phyloP scores from a whole-genome alignment of 306 rosid species.

The Gillenia trifoliata region DNA sequence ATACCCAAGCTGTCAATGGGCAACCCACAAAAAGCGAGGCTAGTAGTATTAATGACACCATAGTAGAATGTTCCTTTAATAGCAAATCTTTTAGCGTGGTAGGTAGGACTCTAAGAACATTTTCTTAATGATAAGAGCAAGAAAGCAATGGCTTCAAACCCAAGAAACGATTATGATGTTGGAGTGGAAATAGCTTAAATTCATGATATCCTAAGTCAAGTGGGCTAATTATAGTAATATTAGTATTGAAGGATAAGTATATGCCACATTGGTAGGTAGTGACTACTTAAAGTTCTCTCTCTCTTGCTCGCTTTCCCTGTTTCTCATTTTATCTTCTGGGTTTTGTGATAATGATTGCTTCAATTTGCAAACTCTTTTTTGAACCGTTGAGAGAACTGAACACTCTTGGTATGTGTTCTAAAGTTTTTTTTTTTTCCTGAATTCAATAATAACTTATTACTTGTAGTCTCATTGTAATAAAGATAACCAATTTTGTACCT shows the following conservation, averaged over 20 bases:
- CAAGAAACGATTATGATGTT: not conserved
- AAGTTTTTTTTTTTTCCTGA: not conserved
- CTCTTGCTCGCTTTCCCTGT: not conserved
- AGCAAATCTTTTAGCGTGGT: not conserved
- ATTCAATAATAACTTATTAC: not conserved
- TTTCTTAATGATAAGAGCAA: not conserved
- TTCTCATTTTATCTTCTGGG: constrained; percentile 15
- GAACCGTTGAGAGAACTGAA: constrained; percentile 73
- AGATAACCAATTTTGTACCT: not conserved
- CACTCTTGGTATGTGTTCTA: constrained; percentile 67
- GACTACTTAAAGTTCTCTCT: not conserved
- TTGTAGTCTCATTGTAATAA: not conserved
- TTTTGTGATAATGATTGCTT: constrained; percentile 65
- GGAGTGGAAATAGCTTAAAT: not conserved
- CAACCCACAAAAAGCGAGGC: not conserved
- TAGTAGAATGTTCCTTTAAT: not conserved
- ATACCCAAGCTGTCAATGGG: not conserved
- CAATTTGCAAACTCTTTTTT: constrained; percentile 78
- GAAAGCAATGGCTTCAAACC: not conserved
- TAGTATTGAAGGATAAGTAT: not conserved
- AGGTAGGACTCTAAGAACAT: not conserved
- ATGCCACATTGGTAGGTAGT: not conserved
- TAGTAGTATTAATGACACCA: not conserved
- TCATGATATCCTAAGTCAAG: not conserved
- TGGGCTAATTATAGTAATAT: not conserved